Conservation (phyloP, 352 stramenopile genomes). For the Phytopythium sindhum region DNA sequence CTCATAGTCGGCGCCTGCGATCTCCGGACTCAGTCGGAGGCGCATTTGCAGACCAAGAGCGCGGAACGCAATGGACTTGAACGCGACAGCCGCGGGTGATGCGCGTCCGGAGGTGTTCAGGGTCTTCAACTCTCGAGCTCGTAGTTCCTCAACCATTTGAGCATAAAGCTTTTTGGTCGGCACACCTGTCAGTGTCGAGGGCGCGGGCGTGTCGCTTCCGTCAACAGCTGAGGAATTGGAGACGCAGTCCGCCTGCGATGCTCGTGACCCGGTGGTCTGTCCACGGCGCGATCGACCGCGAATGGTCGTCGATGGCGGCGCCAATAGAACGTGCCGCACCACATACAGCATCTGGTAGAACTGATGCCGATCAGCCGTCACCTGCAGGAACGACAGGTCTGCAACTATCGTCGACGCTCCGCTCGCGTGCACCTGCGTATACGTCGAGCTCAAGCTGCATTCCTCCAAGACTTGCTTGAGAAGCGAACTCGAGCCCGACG, state of each 20-base stretch:
- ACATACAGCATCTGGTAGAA: constrained; percentile 85
- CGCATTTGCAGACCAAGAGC: constrained; percentile 51
- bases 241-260: constrained; percentile 8
- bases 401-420: constrained; percentile 47
- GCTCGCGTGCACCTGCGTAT: constrained; percentile 41
- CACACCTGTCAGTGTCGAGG: constrained; percentile 11
- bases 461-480: constrained; percentile 80
- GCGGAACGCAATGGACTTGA: constrained; percentile 76
- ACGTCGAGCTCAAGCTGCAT: constrained; percentile 58
- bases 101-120: constrained; percentile 27
- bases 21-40: constrained; percentile 57
- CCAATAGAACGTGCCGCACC: constrained; percentile 66
- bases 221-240: constrained; percentile 16
- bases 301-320: constrained; percentile 49
- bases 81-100: constrained; percentile 18
- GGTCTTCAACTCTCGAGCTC: constrained; percentile 50
- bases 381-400: constrained; percentile 67
- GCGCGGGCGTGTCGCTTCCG: constrained; percentile 23
- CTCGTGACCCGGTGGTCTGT: constrained; percentile 11
- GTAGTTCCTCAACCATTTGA: constrained; percentile 65
- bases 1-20: constrained; percentile 51
- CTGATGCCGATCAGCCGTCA: constrained; percentile 72
- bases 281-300: constrained; percentile 24
- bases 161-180: constrained; percentile 59
- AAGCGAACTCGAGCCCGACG: constrained; percentile 25